These are phyloP conservation scores for Fragaria iinumae DNA, from an alignment of 306 rosid genomes.

Conservation along the genomic window DNA sequence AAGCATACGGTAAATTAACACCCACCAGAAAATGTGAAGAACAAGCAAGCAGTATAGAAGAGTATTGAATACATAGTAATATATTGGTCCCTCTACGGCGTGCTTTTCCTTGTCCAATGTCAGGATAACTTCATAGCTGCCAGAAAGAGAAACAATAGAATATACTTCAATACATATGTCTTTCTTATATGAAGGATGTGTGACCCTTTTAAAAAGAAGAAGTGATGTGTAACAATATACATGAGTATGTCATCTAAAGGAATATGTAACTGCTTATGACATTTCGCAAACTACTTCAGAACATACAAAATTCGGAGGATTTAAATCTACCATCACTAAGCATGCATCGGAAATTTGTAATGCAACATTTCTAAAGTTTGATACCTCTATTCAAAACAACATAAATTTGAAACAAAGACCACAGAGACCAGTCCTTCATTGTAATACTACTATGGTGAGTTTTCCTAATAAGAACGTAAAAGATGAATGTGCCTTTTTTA, in stretches of 20 bases:
- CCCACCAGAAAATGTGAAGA: slow-evolving; percentile 93
- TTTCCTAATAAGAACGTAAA: slow-evolving; percentile 1
- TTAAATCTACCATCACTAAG: background rate
- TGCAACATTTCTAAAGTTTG: background rate
- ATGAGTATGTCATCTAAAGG: background rate
- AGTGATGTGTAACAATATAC: background rate
- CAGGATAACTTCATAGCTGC: slow-evolving; percentile 75
- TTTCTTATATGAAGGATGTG: background rate
- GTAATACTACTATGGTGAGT: background rate
- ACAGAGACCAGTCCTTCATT: background rate
- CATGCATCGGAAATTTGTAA: background rate
- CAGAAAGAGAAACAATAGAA: slow-evolving; percentile 27
- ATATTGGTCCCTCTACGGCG: slow-evolving; percentile 57
- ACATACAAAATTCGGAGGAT: background rate
- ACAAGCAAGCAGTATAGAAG: slow-evolving; percentile 77
- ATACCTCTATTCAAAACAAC: background rate
- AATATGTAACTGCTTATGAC: background rate
- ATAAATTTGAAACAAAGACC: slow-evolving; percentile 17
- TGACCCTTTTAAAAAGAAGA: background rate
- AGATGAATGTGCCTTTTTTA: background rate
- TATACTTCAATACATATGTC: background rate
- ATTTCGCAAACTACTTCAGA: background rate
- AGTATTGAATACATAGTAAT: slow-evolving; percentile 78
- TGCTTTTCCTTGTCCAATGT: slow-evolving; percentile 58
- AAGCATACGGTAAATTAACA: slow-evolving; percentile 87